Conservation (phyloP, 305 asterid species). For the Rubia balearica region DNA sequence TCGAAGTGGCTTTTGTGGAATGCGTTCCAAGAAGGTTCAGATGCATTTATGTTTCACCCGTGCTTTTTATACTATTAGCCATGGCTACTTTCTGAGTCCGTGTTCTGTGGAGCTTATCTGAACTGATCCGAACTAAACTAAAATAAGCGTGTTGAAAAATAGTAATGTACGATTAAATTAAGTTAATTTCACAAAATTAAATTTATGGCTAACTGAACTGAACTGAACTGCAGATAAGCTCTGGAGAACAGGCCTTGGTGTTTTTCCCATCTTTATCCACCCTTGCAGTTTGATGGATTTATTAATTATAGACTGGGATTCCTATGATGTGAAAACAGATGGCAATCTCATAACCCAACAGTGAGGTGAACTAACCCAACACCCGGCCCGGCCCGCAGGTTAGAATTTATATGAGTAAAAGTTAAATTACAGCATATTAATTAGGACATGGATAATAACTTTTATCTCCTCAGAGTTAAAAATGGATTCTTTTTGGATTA, state of each 20-base stretch:
- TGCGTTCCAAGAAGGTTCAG: constrained; percentile 92
- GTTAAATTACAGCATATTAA: background rate
- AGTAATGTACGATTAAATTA: too few relatives aligned
- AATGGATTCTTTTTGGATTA: background rate
- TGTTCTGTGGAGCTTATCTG: too few relatives aligned
- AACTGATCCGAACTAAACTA: too few relatives aligned
- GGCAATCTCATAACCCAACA: constrained; percentile 94
- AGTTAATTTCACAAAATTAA: too few relatives aligned
- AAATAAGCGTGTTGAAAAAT: too few relatives aligned
- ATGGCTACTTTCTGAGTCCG: background rate
- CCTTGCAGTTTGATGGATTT: constrained; percentile 82
- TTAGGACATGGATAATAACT: background rate
- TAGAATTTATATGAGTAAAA: too few relatives aligned
- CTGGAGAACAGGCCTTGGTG: background rate
- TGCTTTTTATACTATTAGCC: background rate
- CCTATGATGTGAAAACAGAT: constrained; percentile 86
- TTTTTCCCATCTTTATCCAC: background rate
- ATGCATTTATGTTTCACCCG: background rate
- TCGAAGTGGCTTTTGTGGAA: constrained; percentile 93
- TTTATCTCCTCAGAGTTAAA: background rate
- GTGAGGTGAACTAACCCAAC: constrained; percentile 33
- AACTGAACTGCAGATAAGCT: too few relatives aligned
- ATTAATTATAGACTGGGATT: constrained; percentile 58
- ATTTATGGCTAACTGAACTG: too few relatives aligned
- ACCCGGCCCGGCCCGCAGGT: too few relatives aligned